Base-by-base conservation (phyloP, 2,329 filamentous ascomycete species). In the Talaromyces atroroseus region DNA sequence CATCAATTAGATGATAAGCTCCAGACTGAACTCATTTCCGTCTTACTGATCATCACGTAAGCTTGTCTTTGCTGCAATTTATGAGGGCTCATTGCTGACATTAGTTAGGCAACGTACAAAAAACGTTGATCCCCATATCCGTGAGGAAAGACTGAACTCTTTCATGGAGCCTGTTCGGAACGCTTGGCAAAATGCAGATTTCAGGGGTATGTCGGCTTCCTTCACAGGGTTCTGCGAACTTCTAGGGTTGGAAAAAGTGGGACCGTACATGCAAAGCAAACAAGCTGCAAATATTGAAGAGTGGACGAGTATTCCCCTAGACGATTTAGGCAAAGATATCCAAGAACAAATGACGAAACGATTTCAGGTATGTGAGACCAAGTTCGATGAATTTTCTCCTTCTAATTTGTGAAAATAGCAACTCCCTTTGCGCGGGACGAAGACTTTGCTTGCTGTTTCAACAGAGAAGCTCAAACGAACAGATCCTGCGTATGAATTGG, bases 31-130 rank as follows among this genome's bases (percentile, higher is more conserved):
- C 92, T 95, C 65, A 89, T 86, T 63, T 92, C 91, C 10, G 92
- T 97, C 61, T 79, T 97, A 0, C 95, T 99, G 69, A 94, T 95
- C 58, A 94, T 99, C 60, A 87, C 94, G 83, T 88, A 75, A 67
- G 79, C 69, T 44, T 44, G 18, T 21, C 2, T 44, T 23, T 21
- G 7, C 40, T 21, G 49, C 45, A 6, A 14, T 38, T 5, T 16
- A 16, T 36, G 18, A 12, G 11, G 24, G 20, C 61, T 63, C 46
- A 59, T 36, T 55, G 65, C 54, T 18, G 50, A 46, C 50, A 14
- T 2, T 16, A n/a, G 10, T 34, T 47, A 89, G 88, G 64, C 92
- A 97, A 71, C 90, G 94, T 58, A 86, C 90, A 36, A 86, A 81
- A 21, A 85, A 84, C 45, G 80, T 97, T 34, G 87, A 95, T 62